These are phyloP conservation scores for Mycena sanguinolenta DNA, from an alignment of 768 basidiomycete species.

Conservation along the genomic window DNA sequence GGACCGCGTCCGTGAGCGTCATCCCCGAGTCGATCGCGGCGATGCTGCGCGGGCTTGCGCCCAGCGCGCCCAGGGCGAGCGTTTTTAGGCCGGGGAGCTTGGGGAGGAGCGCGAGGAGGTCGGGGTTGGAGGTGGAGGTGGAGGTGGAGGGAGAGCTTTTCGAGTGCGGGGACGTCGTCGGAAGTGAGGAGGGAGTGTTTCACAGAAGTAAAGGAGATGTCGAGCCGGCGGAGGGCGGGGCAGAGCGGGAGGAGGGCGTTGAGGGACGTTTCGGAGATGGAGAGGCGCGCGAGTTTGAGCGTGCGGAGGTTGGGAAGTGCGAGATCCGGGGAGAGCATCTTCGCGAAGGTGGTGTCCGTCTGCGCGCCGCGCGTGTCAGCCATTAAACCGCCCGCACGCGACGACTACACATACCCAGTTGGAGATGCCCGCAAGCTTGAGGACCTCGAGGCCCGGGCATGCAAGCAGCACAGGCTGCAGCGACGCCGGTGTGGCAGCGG, in stretches of 20 bases:
- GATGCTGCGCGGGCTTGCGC: slow-evolving; percentile 59
- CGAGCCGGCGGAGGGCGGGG: slow-evolving; percentile 67
- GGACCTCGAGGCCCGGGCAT: slow-evolving; percentile 58
- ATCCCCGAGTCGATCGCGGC: slow-evolving; percentile 62
- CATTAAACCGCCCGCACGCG: neutral
- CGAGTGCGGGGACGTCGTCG: slow-evolving; percentile 47
- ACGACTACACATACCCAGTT: slow-evolving; percentile 69
- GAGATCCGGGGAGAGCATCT: slow-evolving; percentile 53
- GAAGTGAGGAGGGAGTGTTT: slow-evolving; percentile 50
- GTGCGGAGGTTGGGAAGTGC: slow-evolving; percentile 58
- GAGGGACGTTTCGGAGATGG: slow-evolving; percentile 65
- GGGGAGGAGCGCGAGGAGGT: slow-evolving; percentile 56
- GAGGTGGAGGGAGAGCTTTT: slow-evolving; percentile 78
- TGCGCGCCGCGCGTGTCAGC: slow-evolving; percentile 40
- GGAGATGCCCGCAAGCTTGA: slow-evolving; percentile 74
- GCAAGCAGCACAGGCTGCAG: slow-evolving; percentile 58
- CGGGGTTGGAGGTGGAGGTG: slow-evolving; percentile 56
- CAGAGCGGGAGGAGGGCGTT: slow-evolving; percentile 56
- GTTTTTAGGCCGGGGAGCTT: slow-evolving; percentile 58
- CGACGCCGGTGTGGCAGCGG: slow-evolving; percentile 63
- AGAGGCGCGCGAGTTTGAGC: slow-evolving; percentile 71
- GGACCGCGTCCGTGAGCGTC: slow-evolving; percentile 67
- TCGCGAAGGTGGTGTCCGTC: slow-evolving; percentile 70
- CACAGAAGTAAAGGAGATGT: slow-evolving; percentile 74
- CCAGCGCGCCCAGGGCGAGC: slow-evolving; percentile 72